These are phyloP conservation scores for Pneumocystis murina DNA, from an alignment of 1,139 yeast species.

Conservation along the genomic window DNA sequence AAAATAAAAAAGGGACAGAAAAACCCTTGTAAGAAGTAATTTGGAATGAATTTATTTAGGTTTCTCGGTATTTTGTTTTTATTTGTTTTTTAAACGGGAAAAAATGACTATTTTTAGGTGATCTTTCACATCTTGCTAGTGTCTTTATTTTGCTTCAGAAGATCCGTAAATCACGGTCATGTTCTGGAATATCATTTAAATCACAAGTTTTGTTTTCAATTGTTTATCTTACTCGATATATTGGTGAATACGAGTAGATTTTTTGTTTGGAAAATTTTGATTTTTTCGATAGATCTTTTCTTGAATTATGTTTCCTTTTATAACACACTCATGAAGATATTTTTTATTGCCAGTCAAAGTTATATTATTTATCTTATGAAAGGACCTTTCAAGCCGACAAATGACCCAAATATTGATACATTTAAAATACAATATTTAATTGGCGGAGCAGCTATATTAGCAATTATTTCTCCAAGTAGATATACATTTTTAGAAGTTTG, in stretches of 20 bases:
- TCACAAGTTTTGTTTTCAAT: constrained; percentile 68
- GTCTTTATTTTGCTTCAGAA: constrained; percentile 60
- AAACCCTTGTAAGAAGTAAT: neutral
- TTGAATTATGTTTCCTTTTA: constrained; percentile 43
- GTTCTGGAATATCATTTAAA: constrained; percentile 75
- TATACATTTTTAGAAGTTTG: constrained; percentile 42
- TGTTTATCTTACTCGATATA: constrained; percentile 67
- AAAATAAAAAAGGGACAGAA: neutral
- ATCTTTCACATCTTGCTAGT: constrained; percentile 69
- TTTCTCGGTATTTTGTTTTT: neutral
- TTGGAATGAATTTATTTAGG: neutral
- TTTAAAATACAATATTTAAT: constrained; percentile 62
- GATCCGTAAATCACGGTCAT: constrained; percentile 49
- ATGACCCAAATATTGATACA: constrained; percentile 52
- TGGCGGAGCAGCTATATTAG: constrained; percentile 44
- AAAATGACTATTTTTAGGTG: constrained; percentile 31
- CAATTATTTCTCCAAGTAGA: constrained; percentile 51
- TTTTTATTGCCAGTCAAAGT: constrained; percentile 59
- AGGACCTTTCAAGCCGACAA: constrained; percentile 38
- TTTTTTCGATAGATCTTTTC: constrained; percentile 18
- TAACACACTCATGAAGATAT: constrained; percentile 64
- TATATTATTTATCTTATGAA: constrained; percentile 66
- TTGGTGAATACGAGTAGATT: constrained; percentile 30
- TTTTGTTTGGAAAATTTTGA: constrained; percentile 5
- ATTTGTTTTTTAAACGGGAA: neutral